Evolutionary conservation across 2,329 filamentous ascomycete genomes (phyloP).

Genomic region (Pseudocercospora macadamiae): DNA sequence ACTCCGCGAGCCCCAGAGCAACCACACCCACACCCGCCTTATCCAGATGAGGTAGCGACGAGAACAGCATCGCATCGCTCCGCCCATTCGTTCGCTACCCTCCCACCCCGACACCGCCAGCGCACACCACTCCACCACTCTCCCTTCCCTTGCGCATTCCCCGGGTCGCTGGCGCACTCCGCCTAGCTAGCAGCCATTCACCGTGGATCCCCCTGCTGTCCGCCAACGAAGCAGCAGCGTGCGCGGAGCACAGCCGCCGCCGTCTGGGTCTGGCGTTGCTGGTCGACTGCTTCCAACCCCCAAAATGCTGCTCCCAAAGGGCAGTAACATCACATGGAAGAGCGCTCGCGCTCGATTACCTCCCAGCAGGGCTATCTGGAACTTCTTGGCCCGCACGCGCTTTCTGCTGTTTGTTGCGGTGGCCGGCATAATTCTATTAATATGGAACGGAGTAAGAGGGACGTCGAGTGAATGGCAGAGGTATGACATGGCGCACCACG

Average conservation of each 20-base stretch:
- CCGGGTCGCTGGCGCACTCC: too few relatives aligned
- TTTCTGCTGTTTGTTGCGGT: constrained; percentile 75
- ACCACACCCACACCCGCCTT: not conserved
- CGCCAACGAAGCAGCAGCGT: constrained; percentile 23
- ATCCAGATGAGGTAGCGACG: not conserved
- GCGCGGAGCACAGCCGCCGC: constrained; percentile 16
- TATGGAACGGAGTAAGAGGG: constrained; percentile 84
- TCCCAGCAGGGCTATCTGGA: constrained; percentile 66
- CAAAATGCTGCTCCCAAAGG: constrained; percentile 85
- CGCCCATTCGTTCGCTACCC: constrained; percentile 10
- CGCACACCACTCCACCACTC: constrained; percentile 1
- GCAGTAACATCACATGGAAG: constrained; percentile 90
- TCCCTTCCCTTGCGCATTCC: constrained; percentile 4
- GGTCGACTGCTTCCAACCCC: constrained; percentile 15
- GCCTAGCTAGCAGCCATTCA: too few relatives aligned
- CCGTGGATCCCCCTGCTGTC: constrained; percentile 21
- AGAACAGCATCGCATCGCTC: constrained; percentile 4
- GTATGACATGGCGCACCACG: too few relatives aligned
- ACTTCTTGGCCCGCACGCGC: constrained; percentile 73
- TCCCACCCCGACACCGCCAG: not conserved
- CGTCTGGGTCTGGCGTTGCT: constrained; percentile 7
- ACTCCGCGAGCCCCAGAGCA: not conserved
- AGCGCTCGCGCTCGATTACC: constrained; percentile 79
- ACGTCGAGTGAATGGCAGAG: constrained; percentile 88
- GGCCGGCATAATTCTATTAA: constrained; percentile 70